A percentile compares a stretch with the other conserved stretches of the same genome.
phyloP scores from a whole-genome alignment of 495 filamentous ascomycete genomes.

The Pyrenula aspistea region DNA sequence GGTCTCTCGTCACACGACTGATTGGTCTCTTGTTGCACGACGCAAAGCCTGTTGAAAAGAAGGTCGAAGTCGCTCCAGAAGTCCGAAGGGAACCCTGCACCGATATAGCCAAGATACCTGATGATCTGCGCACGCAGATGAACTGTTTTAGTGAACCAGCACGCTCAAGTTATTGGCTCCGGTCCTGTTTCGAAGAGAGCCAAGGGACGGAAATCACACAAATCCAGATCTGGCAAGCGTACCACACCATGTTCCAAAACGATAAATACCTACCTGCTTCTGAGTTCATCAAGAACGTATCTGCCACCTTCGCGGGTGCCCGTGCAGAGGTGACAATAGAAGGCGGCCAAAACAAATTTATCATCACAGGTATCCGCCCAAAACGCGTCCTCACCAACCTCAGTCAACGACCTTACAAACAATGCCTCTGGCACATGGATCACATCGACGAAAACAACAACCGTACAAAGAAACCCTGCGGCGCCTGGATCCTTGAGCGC shows the following conservation, averaged over 20 bases:
- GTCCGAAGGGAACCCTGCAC: conserved; percentile 35
- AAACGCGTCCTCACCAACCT: conserved; percentile 63
- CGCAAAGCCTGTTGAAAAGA: conserved; percentile 30
- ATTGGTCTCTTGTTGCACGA: conserved; percentile 62
- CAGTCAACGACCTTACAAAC: conserved; percentile 43
- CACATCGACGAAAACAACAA: conserved; percentile 22
- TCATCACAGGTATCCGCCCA: conserved; percentile 82
- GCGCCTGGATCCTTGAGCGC: conserved; percentile 43
- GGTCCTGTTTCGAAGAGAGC: conserved; percentile 67
- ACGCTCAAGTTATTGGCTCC: conserved; percentile 71
- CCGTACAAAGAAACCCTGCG: conserved; percentile 38
- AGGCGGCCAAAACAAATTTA: conserved; percentile 59
- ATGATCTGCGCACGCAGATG: conserved; percentile 64
- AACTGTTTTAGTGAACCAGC: conserved; percentile 71
- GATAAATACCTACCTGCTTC: conserved; percentile 58
- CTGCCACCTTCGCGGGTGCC: conserved; percentile 58
- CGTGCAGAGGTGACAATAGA: conserved; percentile 66
- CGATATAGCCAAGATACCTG: conserved; percentile 64
- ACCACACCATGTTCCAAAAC: conserved; percentile 67
- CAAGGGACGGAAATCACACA: conserved; percentile 79
- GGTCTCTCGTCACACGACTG: conserved; percentile 57
- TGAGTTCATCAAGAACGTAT: conserved; percentile 96
- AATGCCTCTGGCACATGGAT: conserved; percentile 35
- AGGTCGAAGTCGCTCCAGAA: conserved; percentile 24
- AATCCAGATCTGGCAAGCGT: conserved; percentile 93